Evolutionary conservation across 345 rosid genomes (phyloP), one percentile per base, ranked within the genome.

Genomic region (Anastatica hierochuntica): DNA sequence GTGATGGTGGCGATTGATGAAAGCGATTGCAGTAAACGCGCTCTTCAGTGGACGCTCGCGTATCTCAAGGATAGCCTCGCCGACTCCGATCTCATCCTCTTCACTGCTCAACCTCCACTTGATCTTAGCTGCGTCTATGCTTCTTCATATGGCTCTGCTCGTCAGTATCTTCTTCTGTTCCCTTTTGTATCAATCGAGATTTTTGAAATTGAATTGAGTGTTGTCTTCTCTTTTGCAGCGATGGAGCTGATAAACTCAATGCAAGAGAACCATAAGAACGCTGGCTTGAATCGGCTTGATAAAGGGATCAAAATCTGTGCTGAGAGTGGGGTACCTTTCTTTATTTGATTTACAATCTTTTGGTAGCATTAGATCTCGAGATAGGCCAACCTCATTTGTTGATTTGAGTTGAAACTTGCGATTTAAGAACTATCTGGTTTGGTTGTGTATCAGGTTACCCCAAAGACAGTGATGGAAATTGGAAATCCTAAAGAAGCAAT

Each of bases 1-100:
- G 80, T 82, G 43, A 79, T 85, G 95, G 77, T 88, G 26, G 87
- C 92, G 13, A 74, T 85, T 1, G 97, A 85, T 39, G 89, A 83
- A 4, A 88, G 85, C 63, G 92, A 88, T 19, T 80, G 72, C 63
- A 85, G 95, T 57, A 66, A 67, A 63, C 34, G 53, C 24, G 92
- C 97, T 35, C 79, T 88, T 1, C 35, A 39, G 10, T 88, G 97
- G 97, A 54, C 73, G 2, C 77, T 88, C 8, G 59, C 58, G 0
- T 68, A 70, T 67, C 73, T 88, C 8, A 55, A 39, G 6, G 78
- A 75, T 12, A 53, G 65, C 14, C 47, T 85, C 52, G 17, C 72
- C 17, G 43, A 42, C 29, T 80, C 87, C 13, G 57, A 72, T 1
- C 67, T 88, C 34, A 23, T 85, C 64, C 49, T 88, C 78, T 74